A percentile compares a stretch with the other conserved stretches of the same genome.
These are phyloP conservation scores for Phytophthora litchii DNA, from an alignment of 352 stramenopile species.

Conservation along the genomic window DNA sequence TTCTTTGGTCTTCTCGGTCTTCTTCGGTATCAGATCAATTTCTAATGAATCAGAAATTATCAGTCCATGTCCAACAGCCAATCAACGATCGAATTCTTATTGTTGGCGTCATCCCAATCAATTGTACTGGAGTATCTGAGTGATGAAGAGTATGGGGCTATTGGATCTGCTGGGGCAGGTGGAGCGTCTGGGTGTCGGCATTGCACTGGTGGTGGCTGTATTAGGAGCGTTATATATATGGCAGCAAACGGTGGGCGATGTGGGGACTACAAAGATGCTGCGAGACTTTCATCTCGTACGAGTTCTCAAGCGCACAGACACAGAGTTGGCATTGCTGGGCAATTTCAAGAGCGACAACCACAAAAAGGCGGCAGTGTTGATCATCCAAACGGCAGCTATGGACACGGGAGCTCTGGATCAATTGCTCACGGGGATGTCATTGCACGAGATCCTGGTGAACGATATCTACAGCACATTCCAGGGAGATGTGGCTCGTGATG, in stretches of 20 bases:
- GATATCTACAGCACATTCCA: constrained; percentile 87
- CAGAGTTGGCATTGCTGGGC: constrained; percentile 69
- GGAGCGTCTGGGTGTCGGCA: constrained; percentile 31
- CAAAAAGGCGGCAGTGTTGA: constrained; percentile 68
- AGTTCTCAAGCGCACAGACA: constrained; percentile 70
- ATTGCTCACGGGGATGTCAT: constrained; percentile 60
- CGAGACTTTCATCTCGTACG: constrained; percentile 64
- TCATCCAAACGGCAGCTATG: constrained; percentile 71
- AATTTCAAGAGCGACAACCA: constrained; percentile 69
- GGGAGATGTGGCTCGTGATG: constrained; percentile 63
- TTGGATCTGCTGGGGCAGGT: constrained; percentile 28
- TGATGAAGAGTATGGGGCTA: constrained; percentile 17
- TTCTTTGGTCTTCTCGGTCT: constrained; percentile 3
- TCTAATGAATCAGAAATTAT: constrained; percentile 14
- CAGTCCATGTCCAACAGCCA: constrained; percentile 11
- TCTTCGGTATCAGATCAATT: background rate
- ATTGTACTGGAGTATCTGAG: too few relatives aligned
- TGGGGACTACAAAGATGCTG: constrained; percentile 44
- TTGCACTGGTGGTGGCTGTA: constrained; percentile 35
- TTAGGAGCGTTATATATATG: constrained; percentile 40
- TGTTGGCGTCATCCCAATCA: constrained; percentile 24
- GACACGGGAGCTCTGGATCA: constrained; percentile 45
- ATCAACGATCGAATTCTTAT: constrained; percentile 6
- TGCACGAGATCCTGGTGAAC: constrained; percentile 77
- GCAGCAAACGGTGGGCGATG: constrained; percentile 32